Percentiles rank a stretch among this genome's conserved stretches.
Evolutionary conservation across 352 stramenopile species (phyloP).

Genomic region (Globisporangium perplexum): DNA sequence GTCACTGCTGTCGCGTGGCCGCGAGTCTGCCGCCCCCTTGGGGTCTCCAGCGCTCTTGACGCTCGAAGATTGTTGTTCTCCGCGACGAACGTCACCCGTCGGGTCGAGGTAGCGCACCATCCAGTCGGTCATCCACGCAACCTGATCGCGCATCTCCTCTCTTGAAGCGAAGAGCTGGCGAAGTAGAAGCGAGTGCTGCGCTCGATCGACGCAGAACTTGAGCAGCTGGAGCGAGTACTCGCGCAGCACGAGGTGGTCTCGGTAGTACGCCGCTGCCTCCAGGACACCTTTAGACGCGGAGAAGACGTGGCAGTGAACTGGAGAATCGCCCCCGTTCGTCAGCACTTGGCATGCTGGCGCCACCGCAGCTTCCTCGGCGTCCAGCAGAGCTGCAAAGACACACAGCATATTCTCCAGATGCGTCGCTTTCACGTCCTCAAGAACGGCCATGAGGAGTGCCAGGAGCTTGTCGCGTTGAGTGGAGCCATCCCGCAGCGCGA

Average conservation of each 20-base stretch:
- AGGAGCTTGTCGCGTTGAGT: slow-evolving; percentile 41
- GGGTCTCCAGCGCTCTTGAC: neutral
- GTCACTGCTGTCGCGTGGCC: neutral
- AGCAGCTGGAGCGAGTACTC: slow-evolving; percentile 53
- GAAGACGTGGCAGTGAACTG: slow-evolving; percentile 42
- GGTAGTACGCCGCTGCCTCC: slow-evolving; percentile 59
- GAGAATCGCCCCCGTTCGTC: neutral
- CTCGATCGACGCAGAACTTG: slow-evolving; percentile 34
- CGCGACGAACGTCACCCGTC: slow-evolving; percentile 14
- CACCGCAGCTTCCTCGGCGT: slow-evolving; percentile 13
- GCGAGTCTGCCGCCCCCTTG: too few species aligned
- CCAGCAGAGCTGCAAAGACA: slow-evolving; percentile 36
- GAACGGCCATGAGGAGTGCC: slow-evolving; percentile 39
- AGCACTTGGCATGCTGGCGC: neutral
- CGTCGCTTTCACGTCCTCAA: slow-evolving; percentile 62
- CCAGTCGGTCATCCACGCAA: slow-evolving; percentile 48
- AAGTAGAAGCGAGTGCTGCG: slow-evolving; percentile 20
- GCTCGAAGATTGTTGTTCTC: neutral
- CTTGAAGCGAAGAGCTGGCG: slow-evolving; percentile 34
- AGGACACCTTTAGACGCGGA: slow-evolving; percentile 47
- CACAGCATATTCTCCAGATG: slow-evolving; percentile 35
- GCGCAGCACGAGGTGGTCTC: slow-evolving; percentile 35
- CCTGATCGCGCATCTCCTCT: slow-evolving; percentile 22
- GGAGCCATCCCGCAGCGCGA: slow-evolving; percentile 4
- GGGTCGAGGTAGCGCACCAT: slow-evolving; percentile 39